These are phyloP conservation scores for Avena insularis DNA, from an alignment of 176 grass and related monocot species.

Conservation along the genomic window DNA sequence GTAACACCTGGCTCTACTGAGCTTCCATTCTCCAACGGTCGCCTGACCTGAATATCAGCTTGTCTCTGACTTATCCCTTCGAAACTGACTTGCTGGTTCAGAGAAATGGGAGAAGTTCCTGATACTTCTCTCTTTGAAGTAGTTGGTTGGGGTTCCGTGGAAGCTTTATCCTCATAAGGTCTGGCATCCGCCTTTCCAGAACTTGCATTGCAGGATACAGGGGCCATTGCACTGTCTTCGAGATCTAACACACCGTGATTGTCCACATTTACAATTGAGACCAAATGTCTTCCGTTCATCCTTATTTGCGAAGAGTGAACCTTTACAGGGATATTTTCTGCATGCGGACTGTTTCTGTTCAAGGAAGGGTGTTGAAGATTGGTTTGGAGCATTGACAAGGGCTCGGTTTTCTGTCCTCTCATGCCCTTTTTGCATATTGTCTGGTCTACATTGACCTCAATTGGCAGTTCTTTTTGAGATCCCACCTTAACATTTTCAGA, in stretches of 20 bases:
- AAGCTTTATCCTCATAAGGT: slow-evolving; percentile 30
- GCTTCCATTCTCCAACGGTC: slow-evolving; percentile 17
- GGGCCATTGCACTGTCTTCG: slow-evolving; percentile 11
- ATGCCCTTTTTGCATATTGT: neutral
- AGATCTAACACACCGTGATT: slow-evolving; percentile 10
- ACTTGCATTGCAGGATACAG: slow-evolving; percentile 25
- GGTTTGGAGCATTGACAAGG: neutral
- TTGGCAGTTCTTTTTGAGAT: neutral
- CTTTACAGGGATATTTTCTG: slow-evolving; percentile 10
- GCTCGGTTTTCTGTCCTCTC: neutral
- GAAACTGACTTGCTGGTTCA: slow-evolving; percentile 19
- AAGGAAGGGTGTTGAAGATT: slow-evolving; percentile 2
- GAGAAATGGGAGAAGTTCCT: slow-evolving; percentile 36
- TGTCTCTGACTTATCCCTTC: slow-evolving; percentile 23
- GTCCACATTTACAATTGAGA: neutral
- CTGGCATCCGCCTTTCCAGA: slow-evolving; percentile 3
- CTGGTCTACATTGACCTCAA: slow-evolving; percentile 6
- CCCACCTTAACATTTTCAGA: neutral
- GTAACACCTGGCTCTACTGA: slow-evolving; percentile 7
- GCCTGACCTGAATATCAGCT: slow-evolving; percentile 6
- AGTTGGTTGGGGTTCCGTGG: neutral
- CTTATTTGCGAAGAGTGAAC: neutral
- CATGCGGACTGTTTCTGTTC: neutral
- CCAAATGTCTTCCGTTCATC: neutral
- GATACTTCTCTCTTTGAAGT: slow-evolving; percentile 42